phyloP scores from a whole-genome alignment of 176 grass and related monocot genomes.

The Triticum dicoccoides region DNA sequence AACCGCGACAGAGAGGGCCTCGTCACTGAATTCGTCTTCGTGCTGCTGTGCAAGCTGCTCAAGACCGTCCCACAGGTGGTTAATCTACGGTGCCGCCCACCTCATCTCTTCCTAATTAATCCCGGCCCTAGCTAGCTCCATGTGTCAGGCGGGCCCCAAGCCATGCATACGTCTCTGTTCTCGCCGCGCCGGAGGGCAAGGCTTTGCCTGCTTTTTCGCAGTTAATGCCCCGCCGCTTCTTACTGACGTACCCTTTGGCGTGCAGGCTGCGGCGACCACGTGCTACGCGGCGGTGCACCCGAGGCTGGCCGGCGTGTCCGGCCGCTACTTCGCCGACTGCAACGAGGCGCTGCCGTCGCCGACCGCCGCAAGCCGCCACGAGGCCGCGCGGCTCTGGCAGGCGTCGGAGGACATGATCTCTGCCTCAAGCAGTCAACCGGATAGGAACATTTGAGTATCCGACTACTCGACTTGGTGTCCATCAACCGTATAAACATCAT shows the following conservation, averaged over 20 bases:
- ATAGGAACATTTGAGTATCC: not conserved
- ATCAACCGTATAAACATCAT: not conserved
- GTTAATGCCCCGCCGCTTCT: not conserved
- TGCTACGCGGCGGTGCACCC: conserved; percentile 92
- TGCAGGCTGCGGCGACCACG: conserved; percentile 88
- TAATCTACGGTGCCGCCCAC: no score
- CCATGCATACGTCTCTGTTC: no score
- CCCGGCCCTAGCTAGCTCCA: no score
- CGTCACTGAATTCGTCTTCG: conserved; percentile 88
- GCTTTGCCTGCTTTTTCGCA: not conserved
- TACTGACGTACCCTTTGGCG: not conserved
- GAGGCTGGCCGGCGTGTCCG: conserved; percentile 60
- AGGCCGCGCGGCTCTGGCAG: conserved; percentile 67
- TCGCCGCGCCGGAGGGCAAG: not conserved
- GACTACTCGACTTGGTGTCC: no score
- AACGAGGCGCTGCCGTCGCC: conserved; percentile 87
- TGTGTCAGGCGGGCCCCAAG: no score
- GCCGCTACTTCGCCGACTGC: conserved; percentile 93
- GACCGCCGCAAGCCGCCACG: conserved; percentile 38
- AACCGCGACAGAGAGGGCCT: conserved; percentile 89
- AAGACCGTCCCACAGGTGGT: conserved; percentile 85
- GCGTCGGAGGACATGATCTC: conserved; percentile 44
- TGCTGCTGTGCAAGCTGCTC: conserved; percentile 87
- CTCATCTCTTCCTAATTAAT: no score
- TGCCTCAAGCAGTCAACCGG: not conserved